phyloP scores from a whole-genome alignment of 1,284 basidiomycete species.

The Ceratobasidium sp. region DNA sequence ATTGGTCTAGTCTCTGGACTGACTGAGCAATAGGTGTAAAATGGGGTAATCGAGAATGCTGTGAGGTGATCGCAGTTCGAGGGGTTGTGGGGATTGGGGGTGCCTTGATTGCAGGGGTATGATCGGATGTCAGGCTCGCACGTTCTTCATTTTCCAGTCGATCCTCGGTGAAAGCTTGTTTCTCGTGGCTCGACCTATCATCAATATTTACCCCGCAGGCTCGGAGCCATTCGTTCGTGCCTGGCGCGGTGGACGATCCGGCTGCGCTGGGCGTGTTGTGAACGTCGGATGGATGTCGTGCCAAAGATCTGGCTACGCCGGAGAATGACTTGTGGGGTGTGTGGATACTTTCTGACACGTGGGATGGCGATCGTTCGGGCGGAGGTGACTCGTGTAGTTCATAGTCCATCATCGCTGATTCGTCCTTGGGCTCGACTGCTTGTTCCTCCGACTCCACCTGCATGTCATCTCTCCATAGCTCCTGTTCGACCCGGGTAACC shows the following conservation, averaged over 20 bases:
- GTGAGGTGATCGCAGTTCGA: not conserved
- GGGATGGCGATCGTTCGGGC: not conserved
- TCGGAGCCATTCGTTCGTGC: constrained; percentile 4
- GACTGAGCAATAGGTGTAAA: not conserved
- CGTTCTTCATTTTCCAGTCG: not conserved
- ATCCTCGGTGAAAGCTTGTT: not conserved
- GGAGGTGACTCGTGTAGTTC: not conserved
- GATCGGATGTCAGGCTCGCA: not conserved
- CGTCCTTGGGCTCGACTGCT: not conserved
- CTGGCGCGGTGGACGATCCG: constrained; percentile 25
- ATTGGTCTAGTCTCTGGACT: too few relatives aligned
- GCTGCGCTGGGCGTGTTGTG: constrained; percentile 1
- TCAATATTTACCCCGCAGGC: not conserved
- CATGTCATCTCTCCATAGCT: not conserved
- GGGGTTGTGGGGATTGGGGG: not conserved
- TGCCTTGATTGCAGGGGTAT: not conserved
- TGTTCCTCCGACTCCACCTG: not conserved
- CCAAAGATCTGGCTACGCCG: not conserved
- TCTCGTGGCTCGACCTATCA: not conserved
- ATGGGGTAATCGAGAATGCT: not conserved
- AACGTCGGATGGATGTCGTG: not conserved
- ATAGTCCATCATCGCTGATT: not conserved
- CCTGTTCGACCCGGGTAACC: too few relatives aligned
- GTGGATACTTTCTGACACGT: not conserved
- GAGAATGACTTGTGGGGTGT: not conserved